A percentile compares a stretch with the other conserved stretches of the same genome.
phyloP scores from a whole-genome alignment of 208 protist genomes.

The Naegleria lovaniensis region DNA sequence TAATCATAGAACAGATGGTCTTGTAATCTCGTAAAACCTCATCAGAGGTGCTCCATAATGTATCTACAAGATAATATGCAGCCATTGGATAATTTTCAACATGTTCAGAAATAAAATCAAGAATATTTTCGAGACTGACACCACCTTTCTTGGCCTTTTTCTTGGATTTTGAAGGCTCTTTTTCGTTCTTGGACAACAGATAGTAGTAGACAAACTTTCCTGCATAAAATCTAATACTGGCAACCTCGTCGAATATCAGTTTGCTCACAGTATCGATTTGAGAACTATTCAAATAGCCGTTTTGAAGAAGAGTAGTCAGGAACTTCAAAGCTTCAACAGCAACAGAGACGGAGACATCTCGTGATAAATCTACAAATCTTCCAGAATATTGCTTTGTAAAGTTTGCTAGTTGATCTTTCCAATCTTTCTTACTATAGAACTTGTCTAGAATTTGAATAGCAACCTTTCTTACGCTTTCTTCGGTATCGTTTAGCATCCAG shows the following conservation, averaged over 20 bases:
- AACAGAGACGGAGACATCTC: not conserved
- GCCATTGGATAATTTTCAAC: not conserved
- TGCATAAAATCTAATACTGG: not conserved
- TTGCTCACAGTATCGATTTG: not conserved
- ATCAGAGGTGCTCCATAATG: not conserved
- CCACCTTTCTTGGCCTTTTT: not conserved
- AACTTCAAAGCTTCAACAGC: not conserved
- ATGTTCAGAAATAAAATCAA: not conserved
- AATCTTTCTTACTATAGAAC: not conserved
- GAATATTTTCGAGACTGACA: not conserved
- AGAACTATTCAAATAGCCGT: not conserved
- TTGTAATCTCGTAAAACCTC: not conserved
- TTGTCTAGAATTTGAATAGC: not conserved
- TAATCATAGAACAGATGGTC: not conserved
- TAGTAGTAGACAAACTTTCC: not conserved
- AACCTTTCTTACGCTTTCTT: not conserved
- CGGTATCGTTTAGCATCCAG: not conserved
- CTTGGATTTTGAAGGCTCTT: not conserved
- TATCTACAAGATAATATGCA: constrained; percentile 8
- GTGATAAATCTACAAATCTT: not conserved
- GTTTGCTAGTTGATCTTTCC: not conserved
- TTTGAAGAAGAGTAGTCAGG: not conserved
- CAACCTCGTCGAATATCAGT: not conserved
- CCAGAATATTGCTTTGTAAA: not conserved
- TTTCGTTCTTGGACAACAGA: not conserved